phyloP scores from a whole-genome alignment of 169 alveolate genomes.

The Plasmodium inui region DNA sequence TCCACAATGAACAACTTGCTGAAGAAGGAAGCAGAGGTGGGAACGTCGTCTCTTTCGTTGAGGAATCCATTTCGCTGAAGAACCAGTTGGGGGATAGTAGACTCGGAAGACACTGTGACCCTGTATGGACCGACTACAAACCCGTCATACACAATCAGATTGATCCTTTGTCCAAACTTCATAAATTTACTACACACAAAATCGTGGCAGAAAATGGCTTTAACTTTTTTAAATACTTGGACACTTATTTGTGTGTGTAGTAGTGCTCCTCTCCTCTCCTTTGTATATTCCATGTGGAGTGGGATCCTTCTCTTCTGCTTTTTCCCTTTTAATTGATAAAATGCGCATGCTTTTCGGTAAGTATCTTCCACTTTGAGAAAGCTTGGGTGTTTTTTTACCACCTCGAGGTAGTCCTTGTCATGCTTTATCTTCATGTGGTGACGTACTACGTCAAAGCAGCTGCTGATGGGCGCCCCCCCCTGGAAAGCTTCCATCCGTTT shows the following conservation, averaged over 20 bases:
- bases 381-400: neutral
- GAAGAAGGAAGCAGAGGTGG: neutral
- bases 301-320: neutral
- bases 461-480: neutral
- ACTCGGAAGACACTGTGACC: constrained; percentile 1
- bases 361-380: neutral
- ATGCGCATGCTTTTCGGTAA: constrained; percentile 24
- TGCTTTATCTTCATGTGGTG: constrained; percentile 1
- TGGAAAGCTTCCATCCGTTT: neutral
- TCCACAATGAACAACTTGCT: neutral
- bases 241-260: neutral
- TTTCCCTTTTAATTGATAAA: constrained; percentile 29
- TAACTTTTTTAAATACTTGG: constrained; percentile 23
- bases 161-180: constrained; percentile 3
- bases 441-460: constrained; percentile 8
- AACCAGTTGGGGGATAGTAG: neutral
- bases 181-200: constrained; percentile 70
- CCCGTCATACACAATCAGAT: constrained; percentile 45
- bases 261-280: neutral
- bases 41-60: neutral
- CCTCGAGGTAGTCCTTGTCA: neutral
- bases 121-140: constrained; percentile 8
- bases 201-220: constrained; percentile 46
- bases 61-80: constrained; percentile 10
- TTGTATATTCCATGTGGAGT: constrained; percentile 4